Base-by-base conservation (phyloP, 108 stramenopile species). In the Licmophora abbreviata region DNA sequence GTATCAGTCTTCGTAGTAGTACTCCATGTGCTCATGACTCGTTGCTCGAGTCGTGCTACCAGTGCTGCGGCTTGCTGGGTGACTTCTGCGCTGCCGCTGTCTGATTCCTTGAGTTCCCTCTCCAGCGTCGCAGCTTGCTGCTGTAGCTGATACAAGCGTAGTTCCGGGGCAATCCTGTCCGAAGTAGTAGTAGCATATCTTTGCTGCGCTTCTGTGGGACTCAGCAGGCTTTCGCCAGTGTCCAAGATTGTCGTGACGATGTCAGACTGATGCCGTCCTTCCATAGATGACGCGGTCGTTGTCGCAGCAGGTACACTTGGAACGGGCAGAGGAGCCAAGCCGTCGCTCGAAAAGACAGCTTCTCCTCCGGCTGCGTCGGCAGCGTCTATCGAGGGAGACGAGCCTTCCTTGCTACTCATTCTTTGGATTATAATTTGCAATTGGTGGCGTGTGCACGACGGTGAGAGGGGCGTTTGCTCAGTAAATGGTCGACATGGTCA, bases 331-430 rank as follows among this genome's bases (percentile, higher is more conserved):
- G 88, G 65, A 11, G 78, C 68, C 25, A 86, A 63, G 4, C 85
- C 89, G 48, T 81, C 89, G 40, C 68, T 72, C 33, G 78, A 68
- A 60, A 64, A 91, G 29, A 91, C 67, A 14, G 79, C 69, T 74
- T 91, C 89, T 18, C 88, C 88, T 38, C 77, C 82, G 21, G 86
- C 82, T 51, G 79, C 77, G 54, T 83, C 86, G 42, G 86, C 82
- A 9, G 74, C 44, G 59, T 76, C 66, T 28, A 44, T 17, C 20
- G 43, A 15, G 43, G n/a, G n/a, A n/a, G n/a, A n/a, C n/a, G n/a
- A n/a, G n/a, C n/a, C n/a, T n/a, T n/a, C n/a, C n/a, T n/a, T n/a
- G n/a, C n/a, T n/a, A n/a, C n/a, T n/a, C n/a, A n/a, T n/a, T n/a
- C n/a, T n/a, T n/a, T n/a, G n/a, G n/a, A n/a, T n/a, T n/a, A n/a